Evolutionary conservation across 78 protist species (phyloP).

Genomic region (Anaeramoeba flamelloides): DNA sequence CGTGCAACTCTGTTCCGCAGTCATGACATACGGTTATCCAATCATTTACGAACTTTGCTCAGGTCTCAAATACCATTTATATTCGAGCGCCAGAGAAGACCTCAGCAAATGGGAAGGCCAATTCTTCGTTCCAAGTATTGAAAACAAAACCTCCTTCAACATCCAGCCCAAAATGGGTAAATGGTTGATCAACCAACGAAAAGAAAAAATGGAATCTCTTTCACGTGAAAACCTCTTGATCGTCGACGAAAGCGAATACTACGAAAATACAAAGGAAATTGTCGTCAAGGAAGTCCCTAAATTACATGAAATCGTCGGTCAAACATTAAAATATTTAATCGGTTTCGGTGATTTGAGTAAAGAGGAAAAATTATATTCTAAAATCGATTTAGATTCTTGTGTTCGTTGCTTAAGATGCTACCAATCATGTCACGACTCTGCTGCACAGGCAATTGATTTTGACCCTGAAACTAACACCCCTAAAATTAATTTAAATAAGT

Average conservation of each 20-base stretch:
- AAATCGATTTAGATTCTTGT: conserved; percentile 7
- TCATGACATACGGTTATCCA: conserved; percentile 6
- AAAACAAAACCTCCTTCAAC: too few relatives aligned
- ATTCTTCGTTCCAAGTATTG: background rate
- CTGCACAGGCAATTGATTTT: conserved; percentile 8
- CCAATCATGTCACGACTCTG: conserved; percentile 13
- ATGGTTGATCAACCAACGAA: background rate
- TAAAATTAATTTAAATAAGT: conserved; percentile 2
- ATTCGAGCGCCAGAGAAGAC: conserved; percentile 6
- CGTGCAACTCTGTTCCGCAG: conserved; percentile 17
- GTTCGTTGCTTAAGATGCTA: conserved; percentile 8
- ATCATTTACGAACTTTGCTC: background rate
- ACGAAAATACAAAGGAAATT: background rate
- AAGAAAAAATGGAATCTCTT: background rate
- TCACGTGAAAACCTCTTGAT: background rate
- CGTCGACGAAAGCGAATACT: background rate
- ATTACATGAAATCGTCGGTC: background rate
- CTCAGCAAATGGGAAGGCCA: background rate
- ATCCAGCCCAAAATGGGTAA: background rate
- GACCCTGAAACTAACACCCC: background rate
- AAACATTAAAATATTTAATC: background rate
- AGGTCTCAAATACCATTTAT: conserved; percentile 7
- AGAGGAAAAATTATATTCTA: background rate
- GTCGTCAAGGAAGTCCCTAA: background rate
- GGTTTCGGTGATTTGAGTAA: conserved; percentile 2